Conservation (phyloP, 192 early-diverging fungal genomes). For the Linnemannia hyalina region DNA sequence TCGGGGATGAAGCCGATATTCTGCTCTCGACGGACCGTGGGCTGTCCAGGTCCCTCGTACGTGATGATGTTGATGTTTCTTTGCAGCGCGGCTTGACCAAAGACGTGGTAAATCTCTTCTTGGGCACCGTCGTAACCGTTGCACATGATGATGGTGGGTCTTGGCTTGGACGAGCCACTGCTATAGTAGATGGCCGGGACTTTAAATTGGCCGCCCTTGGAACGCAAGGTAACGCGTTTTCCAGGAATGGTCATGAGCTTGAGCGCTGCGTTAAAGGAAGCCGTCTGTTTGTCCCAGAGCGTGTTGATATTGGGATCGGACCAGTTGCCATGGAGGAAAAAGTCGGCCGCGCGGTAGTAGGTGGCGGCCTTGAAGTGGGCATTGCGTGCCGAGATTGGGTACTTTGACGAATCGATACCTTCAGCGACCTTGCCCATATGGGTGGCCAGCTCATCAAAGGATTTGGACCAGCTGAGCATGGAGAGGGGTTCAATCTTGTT, state of each 20-base stretch:
- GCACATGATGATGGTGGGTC: conserved; percentile 43
- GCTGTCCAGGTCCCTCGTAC: conserved; percentile 38
- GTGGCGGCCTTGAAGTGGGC: conserved; percentile 36
- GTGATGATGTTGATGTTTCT: conserved; percentile 38
- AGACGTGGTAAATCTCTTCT: conserved; percentile 34
- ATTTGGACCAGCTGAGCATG: conserved; percentile 23
- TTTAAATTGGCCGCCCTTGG: conserved; percentile 30
- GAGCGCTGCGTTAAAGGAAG: conserved; percentile 25
- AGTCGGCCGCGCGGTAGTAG: conserved; percentile 36
- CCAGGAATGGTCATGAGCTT: conserved; percentile 27
- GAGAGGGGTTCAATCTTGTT: conserved; percentile 13
- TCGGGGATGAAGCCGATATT: conserved; percentile 36
- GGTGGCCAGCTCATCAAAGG: conserved; percentile 32
- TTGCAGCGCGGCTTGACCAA: conserved; percentile 32
- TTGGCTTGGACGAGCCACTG: conserved; percentile 36
- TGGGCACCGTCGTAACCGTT: conserved; percentile 33
- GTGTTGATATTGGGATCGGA: conserved; percentile 32
- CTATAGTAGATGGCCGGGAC: conserved; percentile 34
- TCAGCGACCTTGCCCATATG: conserved; percentile 19
- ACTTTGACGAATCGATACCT: conserved; percentile 25
- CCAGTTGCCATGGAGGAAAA: conserved; percentile 38
- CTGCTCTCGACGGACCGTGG: conserved; percentile 37
- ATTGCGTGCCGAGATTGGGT: conserved; percentile 37
- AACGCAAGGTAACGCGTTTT: conserved; percentile 32
- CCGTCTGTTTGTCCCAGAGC: conserved; percentile 29